These are phyloP conservation scores for Sonneratia alba DNA, from an alignment of 345 rosid species.

Conservation along the genomic window DNA sequence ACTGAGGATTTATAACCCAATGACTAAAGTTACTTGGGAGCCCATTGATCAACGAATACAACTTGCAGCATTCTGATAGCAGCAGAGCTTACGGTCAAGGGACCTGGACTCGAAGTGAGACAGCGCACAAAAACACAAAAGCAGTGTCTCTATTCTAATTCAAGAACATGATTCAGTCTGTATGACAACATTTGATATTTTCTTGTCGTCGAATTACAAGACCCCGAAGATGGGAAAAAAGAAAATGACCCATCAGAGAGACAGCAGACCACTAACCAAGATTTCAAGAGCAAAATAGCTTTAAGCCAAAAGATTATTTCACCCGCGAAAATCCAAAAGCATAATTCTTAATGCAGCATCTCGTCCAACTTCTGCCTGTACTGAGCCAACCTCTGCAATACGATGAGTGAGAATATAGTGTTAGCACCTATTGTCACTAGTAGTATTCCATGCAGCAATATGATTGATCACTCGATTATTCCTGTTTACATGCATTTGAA, in stretches of 20 bases:
- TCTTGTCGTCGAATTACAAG: conserved; percentile 3
- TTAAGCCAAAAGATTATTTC: background rate
- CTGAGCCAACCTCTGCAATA: conserved; percentile 59
- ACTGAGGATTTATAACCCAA: background rate
- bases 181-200: background rate
- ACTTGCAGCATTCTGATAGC: background rate
- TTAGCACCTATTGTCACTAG: background rate
- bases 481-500: background rate
- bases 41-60: conserved; percentile 1
- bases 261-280: background rate
- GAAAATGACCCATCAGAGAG: background rate
- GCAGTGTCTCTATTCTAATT: background rate
- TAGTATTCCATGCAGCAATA: background rate
- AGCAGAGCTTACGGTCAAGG: background rate
- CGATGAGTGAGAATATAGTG: conserved; percentile 4
- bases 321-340: background rate
- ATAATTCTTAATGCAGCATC: conserved; percentile 29
- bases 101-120: background rate
- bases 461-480: background rate
- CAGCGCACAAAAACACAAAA: background rate
- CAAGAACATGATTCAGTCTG: background rate
- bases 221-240: background rate
- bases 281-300: background rate
- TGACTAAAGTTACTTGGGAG: background rate
- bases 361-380: conserved; percentile 90